Evolutionary conservation across 2,329 filamentous ascomycete genomes (phyloP), one percentile per base, ranked within the genome.

Genomic region (Xylariomycetidae sp.): DNA sequence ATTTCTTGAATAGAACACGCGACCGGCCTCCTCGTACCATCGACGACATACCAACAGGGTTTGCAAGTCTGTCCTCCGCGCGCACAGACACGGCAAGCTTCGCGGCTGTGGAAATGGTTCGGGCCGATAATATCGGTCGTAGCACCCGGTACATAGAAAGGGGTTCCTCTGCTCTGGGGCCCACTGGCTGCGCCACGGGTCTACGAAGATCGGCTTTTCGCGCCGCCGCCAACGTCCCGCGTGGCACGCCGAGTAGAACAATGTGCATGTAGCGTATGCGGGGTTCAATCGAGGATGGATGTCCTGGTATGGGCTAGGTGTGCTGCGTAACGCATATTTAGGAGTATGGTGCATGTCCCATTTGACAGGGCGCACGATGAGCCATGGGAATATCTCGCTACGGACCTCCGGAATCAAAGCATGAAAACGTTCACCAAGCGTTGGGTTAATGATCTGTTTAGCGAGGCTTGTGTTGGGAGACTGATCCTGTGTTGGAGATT

Each of bases 81-180:
- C 41, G 26, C 42, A 49, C 4, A 45, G 31, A 27, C 45, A 48
- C 16, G 39, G 41, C 19, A 45, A 20, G 17, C 37, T 36, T n/a
- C n/a, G n/a, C n/a, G n/a, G n/a, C n/a, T n/a, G n/a, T n/a, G n/a
- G n/a, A n/a, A n/a, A n/a, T n/a, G n/a, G n/a, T n/a, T n/a, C n/a
- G n/a, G n/a, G n/a, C n/a, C n/a, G n/a, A n/a, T n/a, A n/a, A n/a
- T n/a, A n/a, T n/a, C n/a, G n/a, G n/a, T n/a, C n/a, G 31, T 35
- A 42, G 36, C 40, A 46, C 17, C 9, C 3, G 8, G 27, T 38
- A 16, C 42, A 45, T 8, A 41, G 3, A 19, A 27, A 44, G 8
- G 38, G 19, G 16, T 47, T 42, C 16, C 16, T 15, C 28, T 34
- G 28, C 7, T 16, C 11, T 2, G 41, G 38, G 6, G 37, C 40